A percentile compares a stretch with the other conserved stretches of the same genome.
phyloP scores from a whole-genome alignment of 2,329 filamentous ascomycete genomes.

The Pseudogymnoascus sp. region DNA sequence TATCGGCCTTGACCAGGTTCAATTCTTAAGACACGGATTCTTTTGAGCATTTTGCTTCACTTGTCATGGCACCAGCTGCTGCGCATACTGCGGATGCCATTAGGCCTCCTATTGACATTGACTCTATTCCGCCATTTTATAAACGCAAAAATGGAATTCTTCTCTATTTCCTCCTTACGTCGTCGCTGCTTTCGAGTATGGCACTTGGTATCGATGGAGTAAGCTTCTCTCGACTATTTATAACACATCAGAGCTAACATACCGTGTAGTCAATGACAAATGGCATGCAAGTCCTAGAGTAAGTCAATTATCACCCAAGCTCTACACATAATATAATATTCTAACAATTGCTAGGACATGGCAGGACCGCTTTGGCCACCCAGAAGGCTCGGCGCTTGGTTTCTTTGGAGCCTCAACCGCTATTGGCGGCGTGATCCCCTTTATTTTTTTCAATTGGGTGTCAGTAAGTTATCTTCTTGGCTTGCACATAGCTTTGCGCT shows the following conservation, averaged over 20 bases:
- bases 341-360: slow-evolving; percentile 18
- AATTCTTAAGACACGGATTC: background rate
- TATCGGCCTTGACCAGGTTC: background rate
- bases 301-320: background rate
- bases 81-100: slow-evolving; percentile 20
- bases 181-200: slow-evolving; percentile 34
- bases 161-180: slow-evolving; percentile 36
- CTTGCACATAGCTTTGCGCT: background rate
- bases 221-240: slow-evolving; percentile 15
- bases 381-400: slow-evolving; percentile 30
- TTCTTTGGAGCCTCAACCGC: slow-evolving; percentile 33
- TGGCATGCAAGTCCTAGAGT: slow-evolving; percentile 30
- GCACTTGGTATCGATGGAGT: slow-evolving; percentile 36
- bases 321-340: background rate
- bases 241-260: background rate
- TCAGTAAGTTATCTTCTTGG: background rate
- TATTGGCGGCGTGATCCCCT: slow-evolving; percentile 33
- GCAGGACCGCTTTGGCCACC: slow-evolving; percentile 32
- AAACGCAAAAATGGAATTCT: slow-evolving; percentile 32
- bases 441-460: background rate
- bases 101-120: slow-evolving; percentile 18
- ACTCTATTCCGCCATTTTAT: slow-evolving; percentile 18
- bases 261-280: slow-evolving; percentile 31
- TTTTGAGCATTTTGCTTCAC: slow-evolving; percentile 9
- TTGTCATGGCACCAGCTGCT: slow-evolving; percentile 19